Evolutionary conservation across 345 rosid genomes (phyloP).

Genomic region (Hypericum androsaemum): DNA sequence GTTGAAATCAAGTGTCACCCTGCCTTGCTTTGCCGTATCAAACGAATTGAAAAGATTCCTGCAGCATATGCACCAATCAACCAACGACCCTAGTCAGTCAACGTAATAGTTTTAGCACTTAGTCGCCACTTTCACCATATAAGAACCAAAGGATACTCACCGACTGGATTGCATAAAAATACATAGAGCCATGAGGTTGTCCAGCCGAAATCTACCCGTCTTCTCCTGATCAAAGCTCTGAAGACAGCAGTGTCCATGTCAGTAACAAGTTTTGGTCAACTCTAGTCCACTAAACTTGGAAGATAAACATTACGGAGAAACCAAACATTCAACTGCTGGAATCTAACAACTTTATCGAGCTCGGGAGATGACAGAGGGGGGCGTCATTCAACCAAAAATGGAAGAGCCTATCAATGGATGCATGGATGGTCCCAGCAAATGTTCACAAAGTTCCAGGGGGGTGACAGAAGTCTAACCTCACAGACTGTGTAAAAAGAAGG

Average conservation of each 20-base stretch:
- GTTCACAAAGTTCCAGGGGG: no score
- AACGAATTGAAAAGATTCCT: constrained; percentile 59
- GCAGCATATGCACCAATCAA: constrained; percentile 7
- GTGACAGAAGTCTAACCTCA: constrained; percentile 34
- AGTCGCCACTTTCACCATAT: not conserved
- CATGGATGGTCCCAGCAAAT: no score
- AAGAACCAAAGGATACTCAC: constrained; percentile 19
- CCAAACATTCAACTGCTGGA: no score
- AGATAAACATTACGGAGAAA: no score
- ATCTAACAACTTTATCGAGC: not conserved
- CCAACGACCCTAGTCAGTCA: not conserved
- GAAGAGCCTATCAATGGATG: no score
- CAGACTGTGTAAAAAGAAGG: constrained; percentile 60
- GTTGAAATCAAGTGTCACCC: constrained; percentile 53
- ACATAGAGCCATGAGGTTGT: constrained; percentile 62
- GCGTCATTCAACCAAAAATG: no score
- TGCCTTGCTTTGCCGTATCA: constrained; percentile 66
- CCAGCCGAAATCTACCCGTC: constrained; percentile 39
- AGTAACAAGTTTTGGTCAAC: not conserved
- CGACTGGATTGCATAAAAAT: constrained; percentile 60
- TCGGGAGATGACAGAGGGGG: not conserved
- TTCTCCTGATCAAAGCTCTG: not conserved
- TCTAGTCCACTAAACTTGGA: no score
- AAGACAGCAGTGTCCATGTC: not conserved
- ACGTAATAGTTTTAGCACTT: not conserved